These are phyloP conservation scores for Penicillium canariense DNA, from an alignment of 495 filamentous ascomycete species.

Conservation along the genomic window DNA sequence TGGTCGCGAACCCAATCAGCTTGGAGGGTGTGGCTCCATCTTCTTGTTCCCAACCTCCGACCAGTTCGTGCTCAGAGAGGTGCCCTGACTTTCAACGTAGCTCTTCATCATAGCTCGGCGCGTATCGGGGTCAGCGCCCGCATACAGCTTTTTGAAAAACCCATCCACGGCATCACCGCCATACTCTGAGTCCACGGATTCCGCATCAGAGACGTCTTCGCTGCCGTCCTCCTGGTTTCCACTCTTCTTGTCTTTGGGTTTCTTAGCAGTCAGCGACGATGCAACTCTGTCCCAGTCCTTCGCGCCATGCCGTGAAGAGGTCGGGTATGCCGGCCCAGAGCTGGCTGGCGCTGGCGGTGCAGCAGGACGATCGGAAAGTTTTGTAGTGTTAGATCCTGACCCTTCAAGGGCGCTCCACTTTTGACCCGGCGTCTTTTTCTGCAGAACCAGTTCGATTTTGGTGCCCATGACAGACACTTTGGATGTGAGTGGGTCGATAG, in stretches of 20 bases:
- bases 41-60: constrained; percentile 70
- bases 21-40: constrained; percentile 70
- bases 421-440: constrained; percentile 61
- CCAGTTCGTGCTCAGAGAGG: constrained; percentile 92
- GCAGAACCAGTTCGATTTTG: constrained; percentile 81
- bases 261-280: constrained; percentile 51
- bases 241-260: constrained; percentile 24
- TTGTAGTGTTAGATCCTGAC: constrained; percentile 28
- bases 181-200: constrained; percentile 54
- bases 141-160: constrained; percentile 93
- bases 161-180: constrained; percentile 70
- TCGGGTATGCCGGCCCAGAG: constrained; percentile 70
- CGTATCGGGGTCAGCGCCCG: constrained; percentile 73
- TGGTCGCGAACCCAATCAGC: constrained; percentile 16
- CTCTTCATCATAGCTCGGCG: constrained; percentile 97
- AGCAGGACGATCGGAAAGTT: constrained; percentile 30
- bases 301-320: constrained; percentile 76
- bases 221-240: constrained; percentile 21
- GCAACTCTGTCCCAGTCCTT: constrained; percentile 92
- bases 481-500: constrained; percentile 59
- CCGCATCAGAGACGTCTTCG: constrained; percentile 41
- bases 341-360: constrained; percentile 22
- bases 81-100: constrained; percentile 89
- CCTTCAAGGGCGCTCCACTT: constrained; percentile 78
- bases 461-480: constrained; percentile 65